Conservation (phyloP, 2,329 filamentous ascomycete species). For the Lachnellula arida region DNA sequence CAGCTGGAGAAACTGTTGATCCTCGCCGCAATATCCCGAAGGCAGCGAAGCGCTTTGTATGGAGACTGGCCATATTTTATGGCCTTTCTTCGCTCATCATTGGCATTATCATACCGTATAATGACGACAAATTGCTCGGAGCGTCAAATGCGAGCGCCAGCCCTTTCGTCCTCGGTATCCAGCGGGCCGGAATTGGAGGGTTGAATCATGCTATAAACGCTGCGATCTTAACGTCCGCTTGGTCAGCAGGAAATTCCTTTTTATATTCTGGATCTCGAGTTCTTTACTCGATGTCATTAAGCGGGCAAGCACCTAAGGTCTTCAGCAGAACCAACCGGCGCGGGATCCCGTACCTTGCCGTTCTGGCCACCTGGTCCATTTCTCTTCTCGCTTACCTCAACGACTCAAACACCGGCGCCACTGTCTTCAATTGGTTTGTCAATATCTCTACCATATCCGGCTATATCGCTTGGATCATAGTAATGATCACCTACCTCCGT, state of each 20-base stretch:
- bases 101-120: slow-evolving; percentile 44
- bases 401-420: slow-evolving; percentile 47
- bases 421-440: slow-evolving; percentile 67
- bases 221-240: slow-evolving; percentile 61
- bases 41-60: slow-evolving; percentile 76
- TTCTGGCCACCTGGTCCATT: slow-evolving; percentile 48
- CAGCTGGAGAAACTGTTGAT: slow-evolving; percentile 66
- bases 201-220: slow-evolving; percentile 71
- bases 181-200: slow-evolving; percentile 55
- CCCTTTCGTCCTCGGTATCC: slow-evolving; percentile 64
- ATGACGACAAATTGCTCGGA: slow-evolving; percentile 27
- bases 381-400: slow-evolving; percentile 66
- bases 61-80: slow-evolving; percentile 71
- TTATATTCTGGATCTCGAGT: slow-evolving; percentile 56
- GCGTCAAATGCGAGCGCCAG: slow-evolving; percentile 35
- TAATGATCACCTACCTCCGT: slow-evolving; percentile 54
- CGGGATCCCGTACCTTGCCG: slow-evolving; percentile 53
- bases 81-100: slow-evolving; percentile 67
- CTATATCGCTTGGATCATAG: slow-evolving; percentile 33
- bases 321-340: slow-evolving; percentile 51
- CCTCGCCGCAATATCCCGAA: slow-evolving; percentile 65
- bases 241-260: slow-evolving; percentile 60
- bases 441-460: slow-evolving; percentile 49
- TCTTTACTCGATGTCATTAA: slow-evolving; percentile 52
- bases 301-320: slow-evolving; percentile 47